Conservation (phyloP, 2,329 filamentous ascomycete genomes). For the Diaporthe ilicicola region DNA sequence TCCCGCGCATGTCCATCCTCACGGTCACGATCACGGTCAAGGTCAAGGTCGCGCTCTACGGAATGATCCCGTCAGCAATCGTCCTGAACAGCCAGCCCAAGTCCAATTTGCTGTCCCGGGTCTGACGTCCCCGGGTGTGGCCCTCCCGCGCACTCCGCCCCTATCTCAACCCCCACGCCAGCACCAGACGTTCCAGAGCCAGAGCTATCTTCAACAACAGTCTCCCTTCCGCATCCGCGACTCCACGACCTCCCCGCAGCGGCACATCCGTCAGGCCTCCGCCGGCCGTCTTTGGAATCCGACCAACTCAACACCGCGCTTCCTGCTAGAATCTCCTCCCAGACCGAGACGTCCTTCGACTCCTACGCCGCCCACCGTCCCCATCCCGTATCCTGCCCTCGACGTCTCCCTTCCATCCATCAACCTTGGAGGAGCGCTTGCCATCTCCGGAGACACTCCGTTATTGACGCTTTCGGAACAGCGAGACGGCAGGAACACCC, state of each 20-base stretch:
- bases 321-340: conserved; percentile 39
- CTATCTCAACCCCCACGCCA: conserved; percentile 36
- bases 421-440: conserved; percentile 49
- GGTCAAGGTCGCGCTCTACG: conserved; percentile 11
- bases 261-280: conserved; percentile 50
- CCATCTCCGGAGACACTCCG: conserved; percentile 57
- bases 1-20: conserved; percentile 1
- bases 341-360: conserved; percentile 59
- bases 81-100: conserved; percentile 44
- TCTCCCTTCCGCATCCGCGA: conserved; percentile 56
- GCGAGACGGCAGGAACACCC: conserved; percentile 52
- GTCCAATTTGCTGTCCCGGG: conserved; percentile 33
- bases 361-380: conserved; percentile 58
- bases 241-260: conserved; percentile 38
- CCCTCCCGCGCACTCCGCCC: conserved; percentile 34
- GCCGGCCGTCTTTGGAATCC: conserved; percentile 68
- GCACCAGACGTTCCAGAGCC: conserved; percentile 34
- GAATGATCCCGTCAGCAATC: conserved; percentile 18
- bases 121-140: conserved; percentile 29
- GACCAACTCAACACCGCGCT: conserved; percentile 65
- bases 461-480: conserved; percentile 62
- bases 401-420: conserved; percentile 46
- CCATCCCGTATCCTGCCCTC: conserved; percentile 55
- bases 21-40: conserved; percentile 12
- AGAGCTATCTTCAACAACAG: conserved; percentile 37